A percentile compares a stretch with the other conserved stretches of the same genome.
Evolutionary conservation across 2,329 filamentous ascomycete genomes (phyloP).

Genomic region (Scytalidium sp.): DNA sequence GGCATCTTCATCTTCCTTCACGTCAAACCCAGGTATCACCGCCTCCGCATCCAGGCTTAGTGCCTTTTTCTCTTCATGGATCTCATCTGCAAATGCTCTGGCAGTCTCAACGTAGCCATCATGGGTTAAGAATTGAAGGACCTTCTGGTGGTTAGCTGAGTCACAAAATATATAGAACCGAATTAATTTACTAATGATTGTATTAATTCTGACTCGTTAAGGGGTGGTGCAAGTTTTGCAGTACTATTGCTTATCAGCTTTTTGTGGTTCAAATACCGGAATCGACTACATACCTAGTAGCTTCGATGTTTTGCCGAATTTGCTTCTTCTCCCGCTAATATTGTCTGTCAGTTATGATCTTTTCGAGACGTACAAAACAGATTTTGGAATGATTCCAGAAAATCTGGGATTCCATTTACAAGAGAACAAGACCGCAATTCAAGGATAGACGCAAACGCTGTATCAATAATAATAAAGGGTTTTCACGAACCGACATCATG

Average conservation of each 20-base stretch:
- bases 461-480: slow-evolving; percentile 1
- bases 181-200: slow-evolving; percentile 64
- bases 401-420: no score
- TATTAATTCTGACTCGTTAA: slow-evolving; percentile 74
- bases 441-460: no score
- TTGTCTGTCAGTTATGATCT: neutral
- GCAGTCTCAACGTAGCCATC: slow-evolving; percentile 96
- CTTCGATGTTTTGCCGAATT: slow-evolving; percentile 47
- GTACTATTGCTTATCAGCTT: slow-evolving; percentile 13
- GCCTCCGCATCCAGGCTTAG: slow-evolving; percentile 56
- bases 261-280: neutral
- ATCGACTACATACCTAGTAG: slow-evolving; percentile 34
- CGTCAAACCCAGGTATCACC: slow-evolving; percentile 57
- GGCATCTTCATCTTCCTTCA: slow-evolving; percentile 81
- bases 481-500: slow-evolving; percentile 66
- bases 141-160: slow-evolving; percentile 30
- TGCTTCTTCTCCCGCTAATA: slow-evolving; percentile 22
- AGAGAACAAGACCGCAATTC: no score
- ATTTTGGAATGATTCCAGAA: no score
- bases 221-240: slow-evolving; percentile 51
- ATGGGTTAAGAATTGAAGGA: slow-evolving; percentile 85
- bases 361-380: no score
- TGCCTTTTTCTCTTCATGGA: slow-evolving; percentile 69
- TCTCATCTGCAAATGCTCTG: slow-evolving; percentile 80
- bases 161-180: neutral